phyloP scores from a whole-genome alignment of 257 asterid genomes.

The Solanum pennellii region DNA sequence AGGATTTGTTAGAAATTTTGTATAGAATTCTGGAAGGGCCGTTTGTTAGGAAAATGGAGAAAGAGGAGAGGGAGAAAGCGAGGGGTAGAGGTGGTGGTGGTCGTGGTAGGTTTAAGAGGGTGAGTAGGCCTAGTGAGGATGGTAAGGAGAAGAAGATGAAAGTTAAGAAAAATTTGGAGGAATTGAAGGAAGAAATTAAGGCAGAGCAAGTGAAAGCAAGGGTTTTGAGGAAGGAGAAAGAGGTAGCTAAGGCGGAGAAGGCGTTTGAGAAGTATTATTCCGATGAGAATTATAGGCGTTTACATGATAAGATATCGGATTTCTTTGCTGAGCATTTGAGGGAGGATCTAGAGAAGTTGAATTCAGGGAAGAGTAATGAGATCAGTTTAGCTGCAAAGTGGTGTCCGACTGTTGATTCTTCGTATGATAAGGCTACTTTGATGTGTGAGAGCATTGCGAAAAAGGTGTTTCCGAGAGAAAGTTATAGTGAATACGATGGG shows the following conservation, averaged over 20 bases:
- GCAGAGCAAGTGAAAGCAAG: conserved; percentile 26
- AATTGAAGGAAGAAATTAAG: conserved; percentile 2
- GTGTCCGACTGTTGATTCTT: conserved; percentile 51
- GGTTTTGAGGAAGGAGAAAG: conserved; percentile 17
- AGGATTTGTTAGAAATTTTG: conserved; percentile 25
- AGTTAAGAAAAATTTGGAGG: not conserved
- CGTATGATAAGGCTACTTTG: conserved; percentile 41
- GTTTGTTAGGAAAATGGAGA: not conserved
- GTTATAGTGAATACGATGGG: conserved; percentile 10
- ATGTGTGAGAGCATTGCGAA: conserved; percentile 35
- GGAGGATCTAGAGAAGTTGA: conserved; percentile 21
- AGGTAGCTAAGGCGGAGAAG: conserved; percentile 15
- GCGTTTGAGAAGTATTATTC: conserved; percentile 18
- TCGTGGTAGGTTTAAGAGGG: not conserved
- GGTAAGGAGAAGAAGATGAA: conserved; percentile 13
- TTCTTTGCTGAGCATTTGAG: conserved; percentile 29
- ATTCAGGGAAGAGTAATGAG: conserved; percentile 8
- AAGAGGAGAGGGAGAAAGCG: not conserved
- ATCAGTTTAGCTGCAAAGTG: conserved; percentile 49
- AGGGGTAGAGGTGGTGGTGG: not conserved
- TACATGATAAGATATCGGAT: conserved; percentile 27
- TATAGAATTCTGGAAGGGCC: conserved; percentile 29
- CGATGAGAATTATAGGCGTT: conserved; percentile 22
- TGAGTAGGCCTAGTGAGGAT: not conserved
- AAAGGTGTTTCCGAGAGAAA: conserved; percentile 26